phyloP scores from a whole-genome alignment of 257 asterid genomes.

The Mitragyna speciosa region DNA sequence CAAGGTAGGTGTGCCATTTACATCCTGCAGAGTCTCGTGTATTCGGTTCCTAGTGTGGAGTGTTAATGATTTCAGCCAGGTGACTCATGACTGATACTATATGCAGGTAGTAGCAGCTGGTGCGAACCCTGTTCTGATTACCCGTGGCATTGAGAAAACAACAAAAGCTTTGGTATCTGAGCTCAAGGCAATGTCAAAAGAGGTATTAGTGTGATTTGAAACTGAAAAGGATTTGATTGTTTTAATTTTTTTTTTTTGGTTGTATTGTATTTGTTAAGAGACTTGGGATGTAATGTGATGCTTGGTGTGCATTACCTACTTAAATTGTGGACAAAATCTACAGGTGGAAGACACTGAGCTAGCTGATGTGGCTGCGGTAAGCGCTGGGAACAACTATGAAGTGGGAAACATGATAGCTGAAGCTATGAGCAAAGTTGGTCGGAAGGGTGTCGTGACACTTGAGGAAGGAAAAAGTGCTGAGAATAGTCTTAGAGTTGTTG shows the following conservation, averaged over 20 bases:
- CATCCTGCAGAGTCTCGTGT: constrained; percentile 2
- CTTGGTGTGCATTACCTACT: neutral
- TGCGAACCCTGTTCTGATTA: constrained; percentile 88
- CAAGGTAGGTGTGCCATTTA: constrained; percentile 44
- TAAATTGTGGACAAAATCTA: neutral
- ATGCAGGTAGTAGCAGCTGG: constrained; percentile 96
- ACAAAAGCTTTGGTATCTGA: constrained; percentile 92
- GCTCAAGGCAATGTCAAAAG: constrained; percentile 78
- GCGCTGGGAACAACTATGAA: constrained; percentile 96
- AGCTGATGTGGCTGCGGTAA: constrained; percentile 98
- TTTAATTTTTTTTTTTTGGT: neutral
- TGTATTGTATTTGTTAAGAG: neutral
- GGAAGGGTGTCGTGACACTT: constrained; percentile 96
- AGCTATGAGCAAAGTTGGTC: constrained; percentile 94
- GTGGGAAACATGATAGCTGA: constrained; percentile 95
- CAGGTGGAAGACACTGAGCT: constrained; percentile 96
- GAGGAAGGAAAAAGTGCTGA: constrained; percentile 98
- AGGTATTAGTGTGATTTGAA: constrained; percentile 44
- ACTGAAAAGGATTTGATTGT: neutral
- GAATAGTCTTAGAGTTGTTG: constrained; percentile 82
- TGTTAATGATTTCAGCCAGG: neutral
- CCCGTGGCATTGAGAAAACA: constrained; percentile 95
- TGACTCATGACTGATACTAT: neutral
- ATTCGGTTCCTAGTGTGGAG: neutral
- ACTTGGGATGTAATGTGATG: neutral